phyloP scores from a whole-genome alignment of 768 basidiomycete genomes.

The Bullera alba region DNA sequence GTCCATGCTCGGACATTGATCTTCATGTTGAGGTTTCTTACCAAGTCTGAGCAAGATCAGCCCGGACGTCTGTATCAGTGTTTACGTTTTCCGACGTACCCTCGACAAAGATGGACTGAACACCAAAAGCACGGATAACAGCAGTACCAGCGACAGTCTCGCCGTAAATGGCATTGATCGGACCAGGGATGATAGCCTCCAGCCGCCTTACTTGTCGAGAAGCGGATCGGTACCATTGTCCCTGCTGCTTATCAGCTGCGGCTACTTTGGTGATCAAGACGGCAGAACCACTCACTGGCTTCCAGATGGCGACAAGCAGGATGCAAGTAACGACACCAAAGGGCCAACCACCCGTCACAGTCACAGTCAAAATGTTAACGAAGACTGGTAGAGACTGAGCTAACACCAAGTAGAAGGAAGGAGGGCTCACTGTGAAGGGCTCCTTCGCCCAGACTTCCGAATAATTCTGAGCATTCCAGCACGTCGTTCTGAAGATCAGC shows the following conservation, averaged over 20 bases:
- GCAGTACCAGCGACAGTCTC: slow-evolving; percentile 35
- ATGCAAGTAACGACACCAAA: slow-evolving; percentile 11
- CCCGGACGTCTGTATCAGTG: background rate
- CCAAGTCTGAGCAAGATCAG: background rate
- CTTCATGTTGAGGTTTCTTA: slow-evolving; percentile 15
- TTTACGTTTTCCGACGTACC: slow-evolving; percentile 6
- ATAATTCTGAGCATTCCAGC: slow-evolving; percentile 10
- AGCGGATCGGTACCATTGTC: slow-evolving; percentile 18
- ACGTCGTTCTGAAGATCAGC: slow-evolving; percentile 10
- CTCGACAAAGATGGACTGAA: slow-evolving; percentile 21
- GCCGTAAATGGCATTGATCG: slow-evolving; percentile 32
- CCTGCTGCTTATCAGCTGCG: slow-evolving; percentile 3
- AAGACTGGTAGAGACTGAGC: slow-evolving; percentile 7
- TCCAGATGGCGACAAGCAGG: slow-evolving; percentile 13
- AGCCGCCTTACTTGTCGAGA: slow-evolving; percentile 26
- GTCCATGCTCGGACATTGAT: slow-evolving; percentile 12
- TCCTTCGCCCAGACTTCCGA: slow-evolving; percentile 8
- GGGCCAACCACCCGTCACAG: slow-evolving; percentile 18
- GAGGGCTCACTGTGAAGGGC: slow-evolving; percentile 11
- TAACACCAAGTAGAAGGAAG: background rate
- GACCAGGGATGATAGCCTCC: slow-evolving; percentile 20
- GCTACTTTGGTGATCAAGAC: background rate
- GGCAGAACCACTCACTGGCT: slow-evolving; percentile 15
- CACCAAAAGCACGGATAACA: slow-evolving; percentile 35
- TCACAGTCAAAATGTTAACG: slow-evolving; percentile 13